These are phyloP conservation scores for Oxalis stricta DNA, from an alignment of 441 rosid genomes.

Conservation along the genomic window DNA sequence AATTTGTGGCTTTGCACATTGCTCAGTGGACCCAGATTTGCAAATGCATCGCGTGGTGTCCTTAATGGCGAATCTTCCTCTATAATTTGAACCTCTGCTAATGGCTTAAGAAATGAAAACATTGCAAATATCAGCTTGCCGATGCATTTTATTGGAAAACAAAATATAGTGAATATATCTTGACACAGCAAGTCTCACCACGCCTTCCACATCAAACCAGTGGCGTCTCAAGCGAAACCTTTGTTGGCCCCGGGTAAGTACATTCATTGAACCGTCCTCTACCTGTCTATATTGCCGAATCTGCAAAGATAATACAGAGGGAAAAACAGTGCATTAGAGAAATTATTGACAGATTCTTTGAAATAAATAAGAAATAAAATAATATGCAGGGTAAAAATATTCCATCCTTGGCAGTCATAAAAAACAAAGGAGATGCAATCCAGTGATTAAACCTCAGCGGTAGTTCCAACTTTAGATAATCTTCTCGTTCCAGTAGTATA, in stretches of 20 bases:
- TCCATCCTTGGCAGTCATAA: not conserved
- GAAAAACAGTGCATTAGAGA: too few species aligned
- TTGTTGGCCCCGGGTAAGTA: slow-evolving; percentile 86
- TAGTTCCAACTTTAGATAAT: slow-evolving; percentile 66
- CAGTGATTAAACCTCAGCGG: slow-evolving; percentile 60
- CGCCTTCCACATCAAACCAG: slow-evolving; percentile 87
- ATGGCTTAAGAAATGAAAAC: slow-evolving; percentile 33
- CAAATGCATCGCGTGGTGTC: slow-evolving; percentile 62
- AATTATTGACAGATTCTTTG: not conserved
- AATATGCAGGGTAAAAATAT: not conserved
- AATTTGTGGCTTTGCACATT: slow-evolving; percentile 17
- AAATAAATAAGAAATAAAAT: not conserved
- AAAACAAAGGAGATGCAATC: not conserved
- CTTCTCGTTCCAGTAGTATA: slow-evolving; percentile 18
- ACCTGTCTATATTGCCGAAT: slow-evolving; percentile 71
- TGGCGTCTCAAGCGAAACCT: slow-evolving; percentile 58
- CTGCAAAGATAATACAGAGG: too few species aligned
- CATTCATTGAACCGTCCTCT: slow-evolving; percentile 76
- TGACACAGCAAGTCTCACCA: slow-evolving; percentile 33
- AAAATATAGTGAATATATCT: not conserved
- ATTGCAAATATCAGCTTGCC: slow-evolving; percentile 9
- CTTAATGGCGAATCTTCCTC: slow-evolving; percentile 75
- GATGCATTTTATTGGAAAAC: not conserved
- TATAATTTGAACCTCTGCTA: slow-evolving; percentile 73
- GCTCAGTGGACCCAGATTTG: slow-evolving; percentile 34